Evolutionary conservation across 257 asterid species (phyloP).

Genomic region (Verbascum thapsus): DNA sequence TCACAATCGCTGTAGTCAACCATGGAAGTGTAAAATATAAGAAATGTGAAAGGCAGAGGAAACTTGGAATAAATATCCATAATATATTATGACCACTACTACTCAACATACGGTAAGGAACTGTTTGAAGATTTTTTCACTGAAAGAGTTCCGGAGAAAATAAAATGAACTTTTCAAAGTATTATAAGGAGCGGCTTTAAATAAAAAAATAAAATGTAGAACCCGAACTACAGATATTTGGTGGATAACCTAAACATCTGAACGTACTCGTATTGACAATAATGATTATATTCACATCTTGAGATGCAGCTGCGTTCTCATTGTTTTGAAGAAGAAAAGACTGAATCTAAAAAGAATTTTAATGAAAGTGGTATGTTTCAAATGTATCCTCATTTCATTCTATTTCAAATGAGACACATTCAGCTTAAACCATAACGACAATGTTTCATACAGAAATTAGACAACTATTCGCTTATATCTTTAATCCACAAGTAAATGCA

Average conservation of each 20-base stretch:
- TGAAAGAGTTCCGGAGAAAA: background rate
- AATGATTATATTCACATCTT: background rate
- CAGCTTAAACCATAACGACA: slow-evolving; percentile 13
- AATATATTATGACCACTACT: background rate
- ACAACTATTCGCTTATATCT: background rate
- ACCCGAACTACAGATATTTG: background rate
- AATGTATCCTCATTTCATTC: background rate
- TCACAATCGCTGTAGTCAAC: slow-evolving; percentile 12
- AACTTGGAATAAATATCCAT: slow-evolving; percentile 1
- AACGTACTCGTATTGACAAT: background rate
- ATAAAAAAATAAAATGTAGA: too few species aligned
- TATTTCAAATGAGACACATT: background rate
- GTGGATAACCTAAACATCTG: background rate
- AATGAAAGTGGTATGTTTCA: background rate
- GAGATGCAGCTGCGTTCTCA: background rate
- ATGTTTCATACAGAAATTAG: background rate
- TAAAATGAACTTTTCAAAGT: slow-evolving; percentile 4
- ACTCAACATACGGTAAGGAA: background rate
- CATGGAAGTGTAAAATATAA: background rate
- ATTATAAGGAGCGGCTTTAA: background rate
- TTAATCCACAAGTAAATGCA: background rate
- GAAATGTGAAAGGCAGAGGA: background rate
- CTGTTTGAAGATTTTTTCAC: background rate
- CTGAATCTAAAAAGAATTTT: background rate
- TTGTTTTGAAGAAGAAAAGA: background rate